A percentile compares a stretch with the other conserved stretches of the same genome.
Conservation (phyloP, 768 basidiomycete species). For the Daedalea quercina region DNA sequence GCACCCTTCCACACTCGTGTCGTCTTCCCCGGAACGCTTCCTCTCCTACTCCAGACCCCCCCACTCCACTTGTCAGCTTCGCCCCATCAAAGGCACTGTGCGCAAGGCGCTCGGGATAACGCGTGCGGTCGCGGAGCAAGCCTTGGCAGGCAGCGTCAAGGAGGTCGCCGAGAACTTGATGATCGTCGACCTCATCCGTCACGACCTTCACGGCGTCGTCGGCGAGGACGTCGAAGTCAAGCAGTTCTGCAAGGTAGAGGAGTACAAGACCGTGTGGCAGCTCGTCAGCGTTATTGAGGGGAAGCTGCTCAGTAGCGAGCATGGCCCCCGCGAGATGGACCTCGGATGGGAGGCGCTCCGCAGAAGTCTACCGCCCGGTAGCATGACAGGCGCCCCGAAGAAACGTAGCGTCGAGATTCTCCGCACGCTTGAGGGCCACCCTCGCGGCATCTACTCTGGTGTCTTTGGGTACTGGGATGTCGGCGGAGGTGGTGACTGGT, state of each 20-base stretch:
- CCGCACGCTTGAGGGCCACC: slow-evolving; percentile 64
- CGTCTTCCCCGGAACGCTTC: slow-evolving; percentile 91
- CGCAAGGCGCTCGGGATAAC: slow-evolving; percentile 61
- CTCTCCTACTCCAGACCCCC: slow-evolving; percentile 72
- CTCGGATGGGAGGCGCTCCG: slow-evolving; percentile 77
- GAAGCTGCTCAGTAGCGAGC: slow-evolving; percentile 36
- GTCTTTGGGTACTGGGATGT: slow-evolving; percentile 91
- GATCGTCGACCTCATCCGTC: slow-evolving; percentile 95
- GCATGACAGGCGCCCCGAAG: slow-evolving; percentile 98
- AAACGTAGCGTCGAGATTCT: slow-evolving; percentile 89
- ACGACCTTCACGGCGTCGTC: slow-evolving; percentile 82
- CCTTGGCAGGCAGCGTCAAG: slow-evolving; percentile 63
- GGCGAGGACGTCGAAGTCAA: slow-evolving; percentile 78
- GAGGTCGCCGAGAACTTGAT: slow-evolving; percentile 96
- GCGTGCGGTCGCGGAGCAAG: slow-evolving; percentile 57
- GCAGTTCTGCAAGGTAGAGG: slow-evolving; percentile 84
- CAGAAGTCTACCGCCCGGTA: slow-evolving; percentile 87
- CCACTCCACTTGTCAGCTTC: slow-evolving; percentile 63
- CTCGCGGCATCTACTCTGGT: slow-evolving; percentile 84
- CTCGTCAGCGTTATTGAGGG: slow-evolving; percentile 93
- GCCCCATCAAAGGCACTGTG: slow-evolving; percentile 93
- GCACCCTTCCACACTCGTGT: slow-evolving; percentile 70
- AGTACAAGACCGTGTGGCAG: slow-evolving; percentile 93
- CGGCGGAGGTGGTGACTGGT: slow-evolving; percentile 86
- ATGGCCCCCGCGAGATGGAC: slow-evolving; percentile 37